Evolutionary conservation across 2,329 filamentous ascomycete species (phyloP).

Genomic region (Mycosphaerella sp.): DNA sequence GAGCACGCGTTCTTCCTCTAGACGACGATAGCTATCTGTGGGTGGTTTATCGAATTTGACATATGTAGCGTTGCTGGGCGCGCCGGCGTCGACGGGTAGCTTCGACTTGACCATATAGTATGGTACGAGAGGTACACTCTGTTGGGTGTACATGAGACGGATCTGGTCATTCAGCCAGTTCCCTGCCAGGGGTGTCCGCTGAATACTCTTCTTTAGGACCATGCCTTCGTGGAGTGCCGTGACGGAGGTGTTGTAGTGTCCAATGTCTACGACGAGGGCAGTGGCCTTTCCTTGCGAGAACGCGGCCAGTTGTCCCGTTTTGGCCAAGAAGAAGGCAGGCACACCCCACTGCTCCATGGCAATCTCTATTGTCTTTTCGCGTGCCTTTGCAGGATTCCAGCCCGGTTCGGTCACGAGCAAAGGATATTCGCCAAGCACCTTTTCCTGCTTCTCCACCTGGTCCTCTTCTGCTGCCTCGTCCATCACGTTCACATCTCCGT

Average conservation of each 20-base stretch:
- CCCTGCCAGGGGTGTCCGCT: conserved; percentile 77
- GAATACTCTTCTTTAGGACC: conserved; percentile 76
- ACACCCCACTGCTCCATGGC: conserved; percentile 96
- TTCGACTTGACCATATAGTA: conserved; percentile 87
- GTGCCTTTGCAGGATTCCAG: conserved; percentile 81
- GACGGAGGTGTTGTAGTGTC: conserved; percentile 80
- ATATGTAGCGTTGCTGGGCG: conserved; percentile 69
- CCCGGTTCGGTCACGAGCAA: conserved; percentile 89
- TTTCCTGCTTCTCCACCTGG: conserved; percentile 53
- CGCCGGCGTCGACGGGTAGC: conserved; percentile 77
- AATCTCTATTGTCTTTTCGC: conserved; percentile 92
- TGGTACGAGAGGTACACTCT: conserved; percentile 69
- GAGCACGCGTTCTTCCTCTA: conserved; percentile 87
- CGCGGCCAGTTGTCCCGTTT: conserved; percentile 80
- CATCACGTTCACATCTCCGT: conserved; percentile 47
- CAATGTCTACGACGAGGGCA: conserved; percentile 85
- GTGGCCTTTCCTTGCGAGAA: conserved; percentile 92
- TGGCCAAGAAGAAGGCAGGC: conserved; percentile 88
- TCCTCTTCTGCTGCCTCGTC: conserved; percentile 59
- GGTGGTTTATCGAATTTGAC: conserved; percentile 60
- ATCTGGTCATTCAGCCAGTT: conserved; percentile 88
- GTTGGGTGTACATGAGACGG: conserved; percentile 68
- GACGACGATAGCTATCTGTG: conserved; percentile 65
- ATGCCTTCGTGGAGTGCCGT: conserved; percentile 92
- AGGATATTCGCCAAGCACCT: conserved; percentile 80